Evolutionary conservation across 2,329 filamentous ascomycete genomes (phyloP).

Genomic region (Trichoderma sp.): DNA sequence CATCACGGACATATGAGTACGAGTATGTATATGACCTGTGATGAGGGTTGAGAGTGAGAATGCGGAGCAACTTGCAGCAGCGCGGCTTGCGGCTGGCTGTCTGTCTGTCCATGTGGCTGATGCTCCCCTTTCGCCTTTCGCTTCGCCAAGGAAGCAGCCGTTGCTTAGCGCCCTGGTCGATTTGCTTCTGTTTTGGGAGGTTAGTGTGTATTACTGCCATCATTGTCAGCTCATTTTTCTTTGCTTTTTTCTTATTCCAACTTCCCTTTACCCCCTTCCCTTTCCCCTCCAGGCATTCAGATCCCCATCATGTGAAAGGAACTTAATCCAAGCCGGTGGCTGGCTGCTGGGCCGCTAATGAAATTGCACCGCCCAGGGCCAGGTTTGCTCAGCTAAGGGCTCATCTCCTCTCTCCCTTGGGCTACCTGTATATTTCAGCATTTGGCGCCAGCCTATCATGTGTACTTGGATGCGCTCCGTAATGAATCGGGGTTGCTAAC

Average conservation of each 20-base stretch:
- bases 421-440: background rate
- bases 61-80: slow-evolving; percentile 10
- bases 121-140: slow-evolving; percentile 7
- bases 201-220: background rate
- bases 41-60: background rate
- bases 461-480: background rate
- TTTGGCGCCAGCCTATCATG: background rate
- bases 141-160: slow-evolving; percentile 2
- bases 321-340: slow-evolving; percentile 1
- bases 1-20: background rate
- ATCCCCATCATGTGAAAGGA: background rate
- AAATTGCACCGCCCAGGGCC: slow-evolving; percentile 10
- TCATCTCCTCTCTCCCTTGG: background rate
- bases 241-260: background rate
- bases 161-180: background rate
- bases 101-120: slow-evolving; percentile 7
- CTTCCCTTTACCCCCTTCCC: background rate
- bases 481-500: background rate
- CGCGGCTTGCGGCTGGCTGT: background rate
- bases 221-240: slow-evolving; percentile 4
- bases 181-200: background rate
- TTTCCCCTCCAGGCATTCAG: background rate
- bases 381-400: slow-evolving; percentile 10
- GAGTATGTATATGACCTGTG: background rate
- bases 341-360: slow-evolving; percentile 9